A percentile compares a stretch with the other conserved stretches of the same genome.
Evolutionary conservation across 2,329 filamentous ascomycete species (phyloP).

Genomic region (Fusarium sp.): DNA sequence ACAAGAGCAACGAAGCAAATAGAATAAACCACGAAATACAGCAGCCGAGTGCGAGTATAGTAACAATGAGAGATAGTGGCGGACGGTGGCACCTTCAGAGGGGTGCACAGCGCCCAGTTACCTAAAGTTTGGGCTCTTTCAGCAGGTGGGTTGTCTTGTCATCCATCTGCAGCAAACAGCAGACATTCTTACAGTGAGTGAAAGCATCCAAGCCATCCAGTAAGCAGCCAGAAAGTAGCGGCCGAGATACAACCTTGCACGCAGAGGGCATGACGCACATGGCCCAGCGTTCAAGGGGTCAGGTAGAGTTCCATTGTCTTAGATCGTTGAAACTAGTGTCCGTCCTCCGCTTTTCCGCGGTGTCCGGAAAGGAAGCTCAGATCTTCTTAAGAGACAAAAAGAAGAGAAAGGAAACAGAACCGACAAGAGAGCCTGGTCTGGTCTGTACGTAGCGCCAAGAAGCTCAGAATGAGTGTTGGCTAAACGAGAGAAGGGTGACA

Average conservation of each 20-base stretch:
- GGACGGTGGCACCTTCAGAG: constrained; percentile 16
- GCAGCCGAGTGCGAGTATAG: background rate
- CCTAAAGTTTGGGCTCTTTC: background rate
- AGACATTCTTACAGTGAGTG: background rate
- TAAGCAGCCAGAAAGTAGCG: constrained; percentile 12
- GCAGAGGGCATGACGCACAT: constrained; percentile 37
- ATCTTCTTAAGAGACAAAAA: constrained; percentile 1
- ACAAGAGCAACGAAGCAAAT: background rate
- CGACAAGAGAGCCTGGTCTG: background rate
- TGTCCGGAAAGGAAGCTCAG: constrained; percentile 11
- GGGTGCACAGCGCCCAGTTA: constrained; percentile 10
- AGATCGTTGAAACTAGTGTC: constrained; percentile 26
- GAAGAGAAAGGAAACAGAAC: constrained; percentile 4
- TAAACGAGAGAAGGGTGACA: constrained; percentile 34
- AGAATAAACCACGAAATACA: constrained; percentile 5
- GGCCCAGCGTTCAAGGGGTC: constrained; percentile 23
- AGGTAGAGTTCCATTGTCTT: constrained; percentile 3
- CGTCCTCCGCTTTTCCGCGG: constrained; percentile 21
- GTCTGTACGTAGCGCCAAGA: constrained; percentile 14
- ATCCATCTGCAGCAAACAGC: constrained; percentile 23
- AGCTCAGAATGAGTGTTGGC: constrained; percentile 13
- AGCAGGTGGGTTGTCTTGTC: constrained; percentile 9
- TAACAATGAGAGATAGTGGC: constrained; percentile 24
- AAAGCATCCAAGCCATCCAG: no score
- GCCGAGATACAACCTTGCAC: constrained; percentile 23